phyloP scores from a whole-genome alignment of 345 rosid species.

The Bretschneidera sinensis region DNA sequence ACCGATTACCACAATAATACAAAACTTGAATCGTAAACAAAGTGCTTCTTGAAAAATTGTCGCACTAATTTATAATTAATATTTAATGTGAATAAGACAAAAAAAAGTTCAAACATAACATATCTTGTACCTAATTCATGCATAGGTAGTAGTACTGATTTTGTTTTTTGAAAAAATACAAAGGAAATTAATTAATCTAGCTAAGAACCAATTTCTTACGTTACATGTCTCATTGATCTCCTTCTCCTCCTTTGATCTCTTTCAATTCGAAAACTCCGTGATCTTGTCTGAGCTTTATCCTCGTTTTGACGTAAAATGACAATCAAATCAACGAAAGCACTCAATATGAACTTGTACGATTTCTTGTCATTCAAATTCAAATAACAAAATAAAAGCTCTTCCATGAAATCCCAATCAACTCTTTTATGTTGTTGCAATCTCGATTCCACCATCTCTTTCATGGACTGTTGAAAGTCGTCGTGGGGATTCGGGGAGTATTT shows the following conservation, averaged over 20 bases:
- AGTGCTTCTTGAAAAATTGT: too few relatives aligned
- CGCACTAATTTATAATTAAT: too few relatives aligned
- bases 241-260: slow-evolving; percentile 19
- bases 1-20: too few relatives aligned
- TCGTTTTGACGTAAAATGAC: slow-evolving; percentile 28
- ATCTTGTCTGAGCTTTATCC: slow-evolving; percentile 14
- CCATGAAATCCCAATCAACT: slow-evolving; percentile 86
- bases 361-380: slow-evolving; percentile 67
- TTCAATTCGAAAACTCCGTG: slow-evolving; percentile 6
- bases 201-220: too few relatives aligned
- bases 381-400: slow-evolving; percentile 69
- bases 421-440: slow-evolving; percentile 25
- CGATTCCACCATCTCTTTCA: slow-evolving; percentile 71
- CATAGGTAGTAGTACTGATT: too few relatives aligned
- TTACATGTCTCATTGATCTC: background rate
- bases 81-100: too few relatives aligned
- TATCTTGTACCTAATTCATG: too few relatives aligned
- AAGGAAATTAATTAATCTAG: too few relatives aligned
- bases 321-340: slow-evolving; percentile 73
- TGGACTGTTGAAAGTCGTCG: slow-evolving; percentile 64
- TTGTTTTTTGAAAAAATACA: too few relatives aligned
- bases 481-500: slow-evolving; percentile 42
- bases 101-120: too few relatives aligned
- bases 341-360: slow-evolving; percentile 61
- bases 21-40: too few relatives aligned